These are phyloP conservation scores for Sclerotiophoma versabilis DNA, from an alignment of 2,329 filamentous ascomycete species.

Conservation along the genomic window DNA sequence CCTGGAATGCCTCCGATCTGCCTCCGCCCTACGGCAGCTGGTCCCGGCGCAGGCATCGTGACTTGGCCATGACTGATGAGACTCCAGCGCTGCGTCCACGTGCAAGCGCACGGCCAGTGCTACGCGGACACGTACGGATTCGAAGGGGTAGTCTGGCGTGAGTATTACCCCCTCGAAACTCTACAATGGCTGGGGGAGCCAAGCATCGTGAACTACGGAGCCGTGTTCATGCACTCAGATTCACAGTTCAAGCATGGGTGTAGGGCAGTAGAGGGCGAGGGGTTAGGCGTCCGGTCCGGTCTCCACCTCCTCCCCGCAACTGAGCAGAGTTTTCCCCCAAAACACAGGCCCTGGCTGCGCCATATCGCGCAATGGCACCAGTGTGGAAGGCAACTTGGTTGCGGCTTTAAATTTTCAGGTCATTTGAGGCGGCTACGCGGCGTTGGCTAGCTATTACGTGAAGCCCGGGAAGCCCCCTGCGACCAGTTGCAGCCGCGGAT, in stretches of 20 bases:
- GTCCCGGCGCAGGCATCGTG: conserved; percentile 6
- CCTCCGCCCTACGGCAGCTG: not conserved
- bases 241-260: not conserved
- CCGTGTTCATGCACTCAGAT: conserved; percentile 8
- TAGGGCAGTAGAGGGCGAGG: conserved; percentile 1
- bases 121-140: conserved; percentile 33
- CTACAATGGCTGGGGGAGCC: conserved; percentile 20
- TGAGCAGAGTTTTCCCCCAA: conserved; percentile 9
- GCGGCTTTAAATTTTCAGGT: conserved; percentile 28
- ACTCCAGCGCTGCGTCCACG: conserved; percentile 26
- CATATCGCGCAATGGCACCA: conserved; percentile 15
- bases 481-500: conserved; percentile 24
- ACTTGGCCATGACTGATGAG: conserved; percentile 6
- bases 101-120: conserved; percentile 35
- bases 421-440: conserved; percentile 20
- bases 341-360: conserved; percentile 19
- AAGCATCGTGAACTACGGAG: conserved; percentile 41
- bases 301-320: conserved; percentile 4
- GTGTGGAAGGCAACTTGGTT: conserved; percentile 11
- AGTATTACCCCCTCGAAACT: conserved; percentile 15
- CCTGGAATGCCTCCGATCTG: conserved; percentile 1
- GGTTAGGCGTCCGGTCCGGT: no score
- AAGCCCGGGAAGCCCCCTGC: conserved; percentile 27
- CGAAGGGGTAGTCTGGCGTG: conserved; percentile 6
- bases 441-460: conserved; percentile 38